Evolutionary conservation across 305 asterid genomes (phyloP).

Genomic region (Fraxinus xanthoxyloides): DNA sequence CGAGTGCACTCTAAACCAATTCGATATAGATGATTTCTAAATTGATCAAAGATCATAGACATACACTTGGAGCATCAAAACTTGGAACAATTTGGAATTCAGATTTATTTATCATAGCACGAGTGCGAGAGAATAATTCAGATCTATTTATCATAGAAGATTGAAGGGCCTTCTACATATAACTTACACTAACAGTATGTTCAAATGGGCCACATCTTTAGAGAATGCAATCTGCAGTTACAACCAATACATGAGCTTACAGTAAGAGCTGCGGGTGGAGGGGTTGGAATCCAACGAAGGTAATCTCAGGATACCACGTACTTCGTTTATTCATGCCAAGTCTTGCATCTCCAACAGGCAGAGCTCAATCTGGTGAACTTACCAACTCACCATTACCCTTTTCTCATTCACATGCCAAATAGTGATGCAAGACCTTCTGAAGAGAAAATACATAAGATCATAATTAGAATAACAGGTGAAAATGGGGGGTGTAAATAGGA

Average conservation of each 20-base stretch:
- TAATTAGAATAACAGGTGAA: background rate
- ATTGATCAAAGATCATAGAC: background rate
- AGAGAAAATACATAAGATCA: background rate
- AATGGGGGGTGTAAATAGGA: slow-evolving; percentile 1
- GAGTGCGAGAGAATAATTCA: background rate
- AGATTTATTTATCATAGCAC: background rate
- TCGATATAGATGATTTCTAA: background rate
- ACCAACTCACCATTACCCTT: slow-evolving; percentile 8
- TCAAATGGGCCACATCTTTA: background rate
- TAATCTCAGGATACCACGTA: background rate
- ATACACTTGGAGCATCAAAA: background rate
- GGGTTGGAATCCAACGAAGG: background rate
- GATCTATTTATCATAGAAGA: background rate
- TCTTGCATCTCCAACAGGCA: background rate
- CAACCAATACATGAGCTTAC: background rate
- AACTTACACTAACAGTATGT: background rate
- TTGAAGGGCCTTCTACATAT: background rate
- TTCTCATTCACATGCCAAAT: slow-evolving; percentile 6
- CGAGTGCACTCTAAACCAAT: background rate
- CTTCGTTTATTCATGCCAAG: background rate
- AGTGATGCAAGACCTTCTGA: slow-evolving; percentile 8
- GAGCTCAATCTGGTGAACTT: background rate
- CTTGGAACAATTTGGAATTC: background rate
- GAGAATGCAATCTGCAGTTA: background rate
- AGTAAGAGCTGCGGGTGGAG: background rate